Evolutionary conservation across 108 stramenopile species (phyloP), one percentile per base, ranked within the genome.

Genomic region (Mayamaea pseudoterrestris): DNA sequence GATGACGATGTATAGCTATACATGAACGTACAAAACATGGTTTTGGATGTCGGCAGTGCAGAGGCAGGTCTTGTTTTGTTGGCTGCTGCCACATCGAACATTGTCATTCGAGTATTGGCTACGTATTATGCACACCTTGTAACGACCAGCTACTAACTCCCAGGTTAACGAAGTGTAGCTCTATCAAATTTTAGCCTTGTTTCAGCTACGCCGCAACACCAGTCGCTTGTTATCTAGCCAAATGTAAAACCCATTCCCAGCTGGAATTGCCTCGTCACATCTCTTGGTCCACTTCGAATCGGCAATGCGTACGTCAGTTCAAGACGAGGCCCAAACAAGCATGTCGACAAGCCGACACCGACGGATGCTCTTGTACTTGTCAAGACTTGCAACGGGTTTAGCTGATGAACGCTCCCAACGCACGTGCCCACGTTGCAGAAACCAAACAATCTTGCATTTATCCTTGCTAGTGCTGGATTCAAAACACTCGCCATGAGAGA

Each of bases 241-340:
- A 75, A 78, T 31, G 55, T 60, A 50, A 81, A 79, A 14, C 84
- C 79, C 53, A 86, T 71, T 25, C 84, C 84, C 58, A 80, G 66
- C 52, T 89, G 87, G n/a, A 83, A 55, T 39, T 73, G 64, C 49
- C 76, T 63, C 31, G 74, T 53, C 14, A 74, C 74, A 72, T 89
- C 87, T 27, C 60, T 28, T 8, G 88, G 83, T 41, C 83, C 83
- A 62, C 78, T 84, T 28, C 88, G 63, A n/a, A 82, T 7, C 6
- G 82, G 88, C 41, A 70, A 72, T 0, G 88, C 80, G 53, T 90
- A 90, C 17, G 88, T 90, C 4, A 59, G 60, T 49, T 90, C 88
- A 13, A 77, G 47, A 46, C 80, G 61, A 8, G 14, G 25, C 35
- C 80, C 80, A 62, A 82, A 61, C 20, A 69, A 63, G 0, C 80